Evolutionary conservation across 1,284 basidiomycete species (phyloP), one percentile per base, ranked within the genome.

Genomic region (Mycena citricolor): DNA sequence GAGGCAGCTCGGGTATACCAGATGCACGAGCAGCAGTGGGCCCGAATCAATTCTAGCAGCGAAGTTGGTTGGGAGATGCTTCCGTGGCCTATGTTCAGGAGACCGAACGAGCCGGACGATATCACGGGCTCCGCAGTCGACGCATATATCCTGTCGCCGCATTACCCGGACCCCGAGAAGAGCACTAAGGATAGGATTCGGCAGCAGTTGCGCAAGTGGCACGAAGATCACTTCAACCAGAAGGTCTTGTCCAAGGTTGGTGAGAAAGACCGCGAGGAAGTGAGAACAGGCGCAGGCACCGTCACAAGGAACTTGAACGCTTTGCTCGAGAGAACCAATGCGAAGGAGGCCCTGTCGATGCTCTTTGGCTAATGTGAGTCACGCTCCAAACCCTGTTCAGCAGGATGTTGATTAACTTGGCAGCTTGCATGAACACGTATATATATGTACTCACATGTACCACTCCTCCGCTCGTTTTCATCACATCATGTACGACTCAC

Each of bases 71-170:
- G 82, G 82, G 65, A 72, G 26, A 71, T 72, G 51, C 77, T 88
- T 54, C 85, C 86, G 17, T 88, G 85, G 85, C 85, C 86, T 1
- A 68, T 77, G 64, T 67, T 85, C 57, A 76, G 69, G 58, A 66
- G 65, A 31, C 79, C 82, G 4, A 67, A 61, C 19, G 60, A 57
- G 21, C 72, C 78, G 8, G 81, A 83, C 29, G 81, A 83, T 4
- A 67, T 88, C 51, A 82, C 76, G 2, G 63, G 69, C 13, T 57
- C 64, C 16, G 71, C 69, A 8, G 74, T 88, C 47, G 67, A 69
- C 23, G 73, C 75, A 28, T 87, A 86, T 51, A 68, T 87, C 46
- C 64, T 77, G 39, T 78, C 77, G 17, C 66, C 75, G 11, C 62
- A 77, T 49, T 70, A 74, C 45, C 73, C 77, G 3, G 79, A 80